phyloP scores from a whole-genome alignment of 306 rosid genomes.

The Quercus alba region DNA sequence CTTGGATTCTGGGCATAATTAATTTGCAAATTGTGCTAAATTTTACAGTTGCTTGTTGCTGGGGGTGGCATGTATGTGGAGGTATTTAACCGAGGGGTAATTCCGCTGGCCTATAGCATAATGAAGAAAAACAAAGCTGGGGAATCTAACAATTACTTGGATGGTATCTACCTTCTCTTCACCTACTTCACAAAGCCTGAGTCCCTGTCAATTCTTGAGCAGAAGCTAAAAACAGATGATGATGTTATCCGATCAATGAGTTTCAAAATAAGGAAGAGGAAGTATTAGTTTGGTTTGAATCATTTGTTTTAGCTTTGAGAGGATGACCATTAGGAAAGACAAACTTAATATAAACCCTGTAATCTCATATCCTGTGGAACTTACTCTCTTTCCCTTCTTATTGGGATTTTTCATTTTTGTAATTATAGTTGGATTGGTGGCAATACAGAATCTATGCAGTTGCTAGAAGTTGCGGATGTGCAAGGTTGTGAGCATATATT shows the following conservation, averaged over 20 bases:
- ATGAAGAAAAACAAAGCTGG: slow-evolving; percentile 89
- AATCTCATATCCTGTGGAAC: slow-evolving; percentile 16
- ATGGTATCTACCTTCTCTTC: slow-evolving; percentile 84
- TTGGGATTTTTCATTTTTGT: slow-evolving; percentile 32
- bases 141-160: slow-evolving; percentile 70
- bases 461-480: slow-evolving; percentile 11
- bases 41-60: slow-evolving; percentile 92
- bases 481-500: background rate
- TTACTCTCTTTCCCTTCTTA: slow-evolving; percentile 6
- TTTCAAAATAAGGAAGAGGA: slow-evolving; percentile 77
- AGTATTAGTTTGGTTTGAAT: slow-evolving; percentile 38
- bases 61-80: slow-evolving; percentile 99
- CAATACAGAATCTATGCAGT: slow-evolving; percentile 17
- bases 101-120: slow-evolving; percentile 77
- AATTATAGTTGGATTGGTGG: slow-evolving; percentile 25
- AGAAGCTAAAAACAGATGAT: slow-evolving; percentile 55
- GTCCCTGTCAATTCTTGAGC: slow-evolving; percentile 50
- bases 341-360: slow-evolving; percentile 24
- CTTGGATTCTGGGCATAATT: slow-evolving; percentile 12
- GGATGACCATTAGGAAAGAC: slow-evolving; percentile 17
- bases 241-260: slow-evolving; percentile 62
- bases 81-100: slow-evolving; percentile 88
- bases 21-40: background rate
- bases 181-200: slow-evolving; percentile 88
- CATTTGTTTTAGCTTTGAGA: slow-evolving; percentile 13